Conservation (phyloP, 192 early-diverging fungal species). For the Mortierella claussenii region DNA sequence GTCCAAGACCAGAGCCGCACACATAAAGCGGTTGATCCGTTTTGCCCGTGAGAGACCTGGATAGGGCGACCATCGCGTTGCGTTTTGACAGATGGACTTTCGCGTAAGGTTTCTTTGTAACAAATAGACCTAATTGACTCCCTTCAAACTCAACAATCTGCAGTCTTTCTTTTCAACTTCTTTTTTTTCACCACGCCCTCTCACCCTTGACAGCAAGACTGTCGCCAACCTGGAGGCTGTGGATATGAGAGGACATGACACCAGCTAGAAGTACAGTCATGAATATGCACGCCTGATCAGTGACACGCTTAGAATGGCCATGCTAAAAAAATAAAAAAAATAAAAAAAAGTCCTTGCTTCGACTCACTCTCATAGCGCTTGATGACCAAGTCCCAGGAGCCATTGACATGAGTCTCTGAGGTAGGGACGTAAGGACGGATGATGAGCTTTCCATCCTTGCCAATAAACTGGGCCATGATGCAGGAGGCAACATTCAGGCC, state of each 20-base stretch:
- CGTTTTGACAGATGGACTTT: too few relatives aligned
- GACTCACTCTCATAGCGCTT: constrained; percentile 62
- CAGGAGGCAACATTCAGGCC: constrained; percentile 76
- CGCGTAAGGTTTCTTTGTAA: too few relatives aligned
- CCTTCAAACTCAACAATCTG: too few relatives aligned
- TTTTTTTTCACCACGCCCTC: background rate
- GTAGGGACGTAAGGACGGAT: constrained; percentile 83
- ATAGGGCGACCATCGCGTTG: too few relatives aligned
- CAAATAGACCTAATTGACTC: too few relatives aligned
- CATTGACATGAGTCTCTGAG: constrained; percentile 56
- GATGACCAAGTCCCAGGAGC: constrained; percentile 74
- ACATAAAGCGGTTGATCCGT: too few relatives aligned
- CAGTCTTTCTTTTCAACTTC: background rate
- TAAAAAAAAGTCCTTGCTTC: background rate
- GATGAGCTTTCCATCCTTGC: constrained; percentile 66
- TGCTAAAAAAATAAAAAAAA: too few relatives aligned
- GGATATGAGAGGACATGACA: constrained; percentile 64
- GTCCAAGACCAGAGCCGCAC: too few relatives aligned
- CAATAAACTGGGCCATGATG: constrained; percentile 77
- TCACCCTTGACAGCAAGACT: constrained; percentile 69
- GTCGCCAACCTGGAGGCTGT: constrained; percentile 74
- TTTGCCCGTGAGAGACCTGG: too few relatives aligned
- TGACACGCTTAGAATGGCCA: too few relatives aligned
- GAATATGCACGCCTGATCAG: too few relatives aligned
- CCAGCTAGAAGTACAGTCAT: constrained; percentile 36